Percentiles rank a stretch among this genome's conserved stretches.
Conservation (phyloP, 1,139 yeast genomes). For the Protomyces macrosporus region DNA sequence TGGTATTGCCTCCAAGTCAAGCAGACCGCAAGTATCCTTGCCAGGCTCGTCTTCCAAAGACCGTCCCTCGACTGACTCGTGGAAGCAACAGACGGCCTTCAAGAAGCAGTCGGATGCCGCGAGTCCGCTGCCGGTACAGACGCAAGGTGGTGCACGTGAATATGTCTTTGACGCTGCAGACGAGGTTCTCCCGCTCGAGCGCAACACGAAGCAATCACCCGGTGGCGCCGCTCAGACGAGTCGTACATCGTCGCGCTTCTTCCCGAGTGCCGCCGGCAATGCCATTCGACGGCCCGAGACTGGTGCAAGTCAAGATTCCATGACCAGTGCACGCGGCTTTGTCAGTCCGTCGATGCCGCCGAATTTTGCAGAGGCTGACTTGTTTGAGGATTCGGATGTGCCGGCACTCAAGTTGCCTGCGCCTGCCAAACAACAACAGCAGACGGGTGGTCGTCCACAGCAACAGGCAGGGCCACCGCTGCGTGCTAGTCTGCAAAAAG, state of each 20-base stretch:
- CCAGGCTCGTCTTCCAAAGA: background rate
- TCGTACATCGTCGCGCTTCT: conserved; percentile 20
- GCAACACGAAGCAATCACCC: conserved; percentile 6
- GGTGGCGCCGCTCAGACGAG: conserved; percentile 8
- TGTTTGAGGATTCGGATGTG: background rate
- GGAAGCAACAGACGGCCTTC: background rate
- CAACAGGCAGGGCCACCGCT: background rate
- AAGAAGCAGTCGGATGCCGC: background rate
- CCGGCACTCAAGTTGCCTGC: background rate
- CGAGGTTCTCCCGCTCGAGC: background rate
- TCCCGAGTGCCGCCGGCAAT: conserved; percentile 4
- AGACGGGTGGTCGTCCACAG: background rate
- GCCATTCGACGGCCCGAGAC: background rate
- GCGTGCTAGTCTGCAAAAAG: background rate
- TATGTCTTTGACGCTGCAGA: background rate
- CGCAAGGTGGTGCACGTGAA: background rate
- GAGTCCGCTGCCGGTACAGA: background rate
- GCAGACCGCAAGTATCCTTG: background rate
- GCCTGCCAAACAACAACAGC: background rate
- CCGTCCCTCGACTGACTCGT: background rate
- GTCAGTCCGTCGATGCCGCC: background rate
- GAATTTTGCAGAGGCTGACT: background rate
- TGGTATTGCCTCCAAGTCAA: background rate
- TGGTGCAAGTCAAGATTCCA: background rate
- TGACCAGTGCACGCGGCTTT: background rate